Evolutionary conservation across 106 monocot species (phyloP).

Genomic region (Alisma plantagoaquatica): DNA sequence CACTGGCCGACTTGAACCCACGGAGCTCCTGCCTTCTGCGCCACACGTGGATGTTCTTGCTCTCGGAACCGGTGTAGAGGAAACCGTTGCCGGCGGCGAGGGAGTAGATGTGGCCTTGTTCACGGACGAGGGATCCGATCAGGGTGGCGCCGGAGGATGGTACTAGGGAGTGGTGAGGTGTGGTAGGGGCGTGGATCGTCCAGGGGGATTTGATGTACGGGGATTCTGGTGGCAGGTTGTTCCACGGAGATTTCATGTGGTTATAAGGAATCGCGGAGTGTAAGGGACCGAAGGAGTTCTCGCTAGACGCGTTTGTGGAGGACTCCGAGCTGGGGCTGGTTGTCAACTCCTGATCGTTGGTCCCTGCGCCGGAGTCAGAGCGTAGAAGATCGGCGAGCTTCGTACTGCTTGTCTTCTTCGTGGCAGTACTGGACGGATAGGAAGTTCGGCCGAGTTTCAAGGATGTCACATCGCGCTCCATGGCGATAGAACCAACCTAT

Average conservation of each 20-base stretch:
- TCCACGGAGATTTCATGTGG: not conserved
- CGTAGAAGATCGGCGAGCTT: too few relatives aligned
- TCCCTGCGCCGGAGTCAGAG: too few relatives aligned
- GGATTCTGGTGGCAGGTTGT: not conserved
- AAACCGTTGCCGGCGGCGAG: constrained; percentile 37
- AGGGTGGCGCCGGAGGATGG: constrained; percentile 18
- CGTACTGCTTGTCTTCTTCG: too few relatives aligned
- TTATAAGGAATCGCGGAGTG: too few relatives aligned
- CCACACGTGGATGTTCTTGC: constrained; percentile 66
- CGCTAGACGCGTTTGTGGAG: too few relatives aligned
- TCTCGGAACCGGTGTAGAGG: constrained; percentile 71
- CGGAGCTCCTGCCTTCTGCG: constrained; percentile 29
- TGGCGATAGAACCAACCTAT: too few relatives aligned
- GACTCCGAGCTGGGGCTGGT: too few relatives aligned
- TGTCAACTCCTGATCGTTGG: too few relatives aligned
- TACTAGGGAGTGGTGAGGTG: not conserved
- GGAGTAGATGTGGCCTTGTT: constrained; percentile 72
- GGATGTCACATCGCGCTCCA: too few relatives aligned
- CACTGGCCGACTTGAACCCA: constrained; percentile 45
- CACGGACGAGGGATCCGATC: constrained; percentile 38
- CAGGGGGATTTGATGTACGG: not conserved
- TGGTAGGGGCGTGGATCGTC: not conserved
- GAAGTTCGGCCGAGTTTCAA: too few relatives aligned
- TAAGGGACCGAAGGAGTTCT: too few relatives aligned
- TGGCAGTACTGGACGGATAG: too few relatives aligned